Percentiles rank a stretch among this genome's conserved stretches.
These are phyloP conservation scores for Penicillium robsamsonii DNA, from an alignment of 495 filamentous ascomycete species.

Conservation along the genomic window DNA sequence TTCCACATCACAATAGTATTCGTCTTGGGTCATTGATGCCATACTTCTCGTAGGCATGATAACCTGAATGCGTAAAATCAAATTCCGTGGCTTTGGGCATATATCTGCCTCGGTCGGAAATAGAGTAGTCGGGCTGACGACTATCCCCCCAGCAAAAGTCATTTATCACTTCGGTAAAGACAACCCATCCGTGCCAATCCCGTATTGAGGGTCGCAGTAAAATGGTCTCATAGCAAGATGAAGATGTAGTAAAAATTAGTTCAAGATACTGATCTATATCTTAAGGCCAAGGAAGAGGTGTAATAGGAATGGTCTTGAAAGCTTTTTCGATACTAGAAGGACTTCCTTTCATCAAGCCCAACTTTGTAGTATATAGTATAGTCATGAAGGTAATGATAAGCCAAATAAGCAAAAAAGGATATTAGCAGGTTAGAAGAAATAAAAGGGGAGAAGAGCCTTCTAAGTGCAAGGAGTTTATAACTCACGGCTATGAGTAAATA, in stretches of 20 bases:
- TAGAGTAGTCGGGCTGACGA: neutral
- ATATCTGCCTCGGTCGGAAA: neutral
- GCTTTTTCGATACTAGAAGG: neutral
- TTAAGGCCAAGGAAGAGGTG: neutral
- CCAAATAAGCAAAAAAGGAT: neutral
- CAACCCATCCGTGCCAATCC: neutral
- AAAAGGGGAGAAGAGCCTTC: neutral
- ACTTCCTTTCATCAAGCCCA: neutral
- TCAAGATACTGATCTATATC: neutral
- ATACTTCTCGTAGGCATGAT: neutral
- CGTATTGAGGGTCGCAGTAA: neutral
- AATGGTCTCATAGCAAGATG: constrained; percentile 1
- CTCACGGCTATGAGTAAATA: neutral
- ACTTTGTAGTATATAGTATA: neutral
- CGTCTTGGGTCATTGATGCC: neutral
- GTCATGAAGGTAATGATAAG: neutral
- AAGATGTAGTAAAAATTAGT: neutral
- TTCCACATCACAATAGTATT: neutral
- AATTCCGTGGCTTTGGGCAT: neutral
- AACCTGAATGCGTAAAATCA: constrained; percentile 3
- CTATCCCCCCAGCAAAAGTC: neutral
- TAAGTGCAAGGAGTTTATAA: neutral
- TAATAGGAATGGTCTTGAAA: neutral
- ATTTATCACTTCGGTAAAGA: neutral
- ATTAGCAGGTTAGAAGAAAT: neutral